Conservation (phyloP, 495 filamentous ascomycete genomes). For the Paragyromitra xinjiangensis region DNA sequence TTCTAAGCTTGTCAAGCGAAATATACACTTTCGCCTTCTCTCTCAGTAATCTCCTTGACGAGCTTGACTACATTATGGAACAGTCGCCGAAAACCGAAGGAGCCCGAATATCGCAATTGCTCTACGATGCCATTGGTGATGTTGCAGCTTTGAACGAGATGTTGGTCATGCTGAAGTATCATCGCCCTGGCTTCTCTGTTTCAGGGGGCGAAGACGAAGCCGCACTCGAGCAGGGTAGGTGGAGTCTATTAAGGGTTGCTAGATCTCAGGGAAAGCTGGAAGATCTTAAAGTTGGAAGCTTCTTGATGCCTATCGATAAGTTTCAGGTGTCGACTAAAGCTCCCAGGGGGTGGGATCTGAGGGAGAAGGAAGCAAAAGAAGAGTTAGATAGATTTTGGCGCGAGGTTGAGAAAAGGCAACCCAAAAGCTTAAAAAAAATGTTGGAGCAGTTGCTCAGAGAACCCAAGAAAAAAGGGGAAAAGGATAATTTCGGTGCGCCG, state of each 20-base stretch:
- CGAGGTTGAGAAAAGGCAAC: neutral
- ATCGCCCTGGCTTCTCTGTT: constrained; percentile 2
- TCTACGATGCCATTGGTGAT: neutral
- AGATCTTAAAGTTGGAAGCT: neutral
- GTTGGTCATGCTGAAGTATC: neutral
- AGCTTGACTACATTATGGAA: neutral
- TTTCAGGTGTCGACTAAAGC: neutral
- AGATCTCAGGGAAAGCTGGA: neutral
- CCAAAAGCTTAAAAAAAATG: neutral
- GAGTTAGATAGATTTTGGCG: neutral
- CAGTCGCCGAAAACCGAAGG: neutral
- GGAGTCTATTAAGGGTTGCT: neutral
- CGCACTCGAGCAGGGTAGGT: neutral
- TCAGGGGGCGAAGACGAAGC: neutral
- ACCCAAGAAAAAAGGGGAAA: neutral
- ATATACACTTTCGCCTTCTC: neutral
- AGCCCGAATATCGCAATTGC: neutral
- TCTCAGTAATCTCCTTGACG: neutral
- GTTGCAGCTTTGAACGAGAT: constrained; percentile 2
- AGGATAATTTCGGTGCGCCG: neutral
- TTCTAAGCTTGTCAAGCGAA: neutral
- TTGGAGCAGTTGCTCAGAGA: neutral
- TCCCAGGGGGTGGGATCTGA: neutral
- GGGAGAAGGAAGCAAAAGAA: neutral
- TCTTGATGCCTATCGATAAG: neutral